Conservation (phyloP, 2,329 filamentous ascomycete genomes). For the Pseudocercospora crystallina region DNA sequence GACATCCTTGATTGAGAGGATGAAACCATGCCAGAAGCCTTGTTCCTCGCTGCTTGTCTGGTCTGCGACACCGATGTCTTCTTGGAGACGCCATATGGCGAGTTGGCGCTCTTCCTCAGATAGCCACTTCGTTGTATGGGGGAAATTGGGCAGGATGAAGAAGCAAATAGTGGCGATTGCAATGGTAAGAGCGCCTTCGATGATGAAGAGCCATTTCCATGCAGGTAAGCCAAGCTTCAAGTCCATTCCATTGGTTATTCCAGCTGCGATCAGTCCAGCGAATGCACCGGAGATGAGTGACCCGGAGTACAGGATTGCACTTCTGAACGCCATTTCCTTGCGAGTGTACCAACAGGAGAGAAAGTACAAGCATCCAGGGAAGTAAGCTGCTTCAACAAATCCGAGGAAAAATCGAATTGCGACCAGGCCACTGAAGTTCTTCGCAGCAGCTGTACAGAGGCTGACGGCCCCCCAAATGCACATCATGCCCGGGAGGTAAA, state of each 20-base stretch:
- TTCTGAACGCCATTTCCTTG: slow-evolving; percentile 52
- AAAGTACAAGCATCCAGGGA: slow-evolving; percentile 49
- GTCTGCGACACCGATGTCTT: slow-evolving; percentile 37
- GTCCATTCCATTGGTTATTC: slow-evolving; percentile 46
- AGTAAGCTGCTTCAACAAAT: slow-evolving; percentile 49
- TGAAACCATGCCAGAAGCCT: slow-evolving; percentile 34
- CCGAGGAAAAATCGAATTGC: slow-evolving; percentile 42
- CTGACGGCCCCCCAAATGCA: slow-evolving; percentile 38
- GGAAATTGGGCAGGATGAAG: slow-evolving; percentile 41
- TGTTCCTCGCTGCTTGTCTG: slow-evolving; percentile 32
- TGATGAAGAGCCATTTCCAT: slow-evolving; percentile 40
- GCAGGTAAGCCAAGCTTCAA: slow-evolving; percentile 34
- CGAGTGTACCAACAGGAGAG: slow-evolving; percentile 56
- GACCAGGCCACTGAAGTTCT: slow-evolving; percentile 39
- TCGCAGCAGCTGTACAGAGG: slow-evolving; percentile 34
- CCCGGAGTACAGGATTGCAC: slow-evolving; percentile 55
- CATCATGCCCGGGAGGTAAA: slow-evolving; percentile 36
- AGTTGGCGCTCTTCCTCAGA: slow-evolving; percentile 33
- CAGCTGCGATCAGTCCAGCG: slow-evolving; percentile 55
- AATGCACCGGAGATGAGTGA: slow-evolving; percentile 53
- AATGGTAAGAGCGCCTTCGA: slow-evolving; percentile 40
- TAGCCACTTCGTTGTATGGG: slow-evolving; percentile 34
- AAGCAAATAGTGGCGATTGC: slow-evolving; percentile 35
- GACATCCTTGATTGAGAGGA: slow-evolving; percentile 33
- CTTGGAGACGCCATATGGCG: slow-evolving; percentile 33